A percentile compares a stretch with the other conserved stretches of the same genome.
Evolutionary conservation across 768 basidiomycete genomes (phyloP).

Genomic region (Piloderma croceum): DNA sequence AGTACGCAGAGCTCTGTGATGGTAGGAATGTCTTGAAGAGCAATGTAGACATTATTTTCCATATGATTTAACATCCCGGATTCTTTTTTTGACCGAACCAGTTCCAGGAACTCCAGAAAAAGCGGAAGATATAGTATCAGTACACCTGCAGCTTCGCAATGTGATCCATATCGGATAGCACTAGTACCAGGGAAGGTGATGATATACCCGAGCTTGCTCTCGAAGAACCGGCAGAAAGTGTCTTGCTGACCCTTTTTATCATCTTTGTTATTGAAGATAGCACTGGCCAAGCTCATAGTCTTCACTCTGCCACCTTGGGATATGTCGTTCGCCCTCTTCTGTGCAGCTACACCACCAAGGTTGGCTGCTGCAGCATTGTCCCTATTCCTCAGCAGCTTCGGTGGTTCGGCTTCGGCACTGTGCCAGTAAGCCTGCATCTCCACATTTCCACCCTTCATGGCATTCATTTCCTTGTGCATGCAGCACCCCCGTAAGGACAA

Average conservation of each 20-base stretch:
- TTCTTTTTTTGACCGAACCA: conserved; percentile 25
- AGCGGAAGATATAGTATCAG: conserved; percentile 20
- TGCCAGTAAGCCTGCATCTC: conserved; percentile 26
- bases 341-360: conserved; percentile 6
- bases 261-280: conserved; percentile 27
- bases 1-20: no score
- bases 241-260: conserved; percentile 28
- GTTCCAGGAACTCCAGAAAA: conserved; percentile 23
- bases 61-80: conserved; percentile 26
- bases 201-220: conserved; percentile 13
- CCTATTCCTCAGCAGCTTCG: conserved; percentile 25
- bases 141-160: conserved; percentile 23
- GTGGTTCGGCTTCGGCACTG: conserved; percentile 11
- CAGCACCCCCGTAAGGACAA: conserved; percentile 31
- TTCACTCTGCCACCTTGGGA: conserved; percentile 24
- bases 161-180: conserved; percentile 30
- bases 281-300: conserved; percentile 20
- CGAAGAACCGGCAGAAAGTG: conserved; percentile 18
- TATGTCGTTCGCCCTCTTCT: conserved; percentile 12
- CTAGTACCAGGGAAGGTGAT: conserved; percentile 30
- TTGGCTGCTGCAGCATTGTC: conserved; percentile 21
- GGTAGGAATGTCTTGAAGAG: conserved; percentile 20
- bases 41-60: conserved; percentile 27
- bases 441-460: conserved; percentile 24
- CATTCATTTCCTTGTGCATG: no score